phyloP scores from a whole-genome alignment of 1,139 yeast species.

The Pichia sp. region DNA sequence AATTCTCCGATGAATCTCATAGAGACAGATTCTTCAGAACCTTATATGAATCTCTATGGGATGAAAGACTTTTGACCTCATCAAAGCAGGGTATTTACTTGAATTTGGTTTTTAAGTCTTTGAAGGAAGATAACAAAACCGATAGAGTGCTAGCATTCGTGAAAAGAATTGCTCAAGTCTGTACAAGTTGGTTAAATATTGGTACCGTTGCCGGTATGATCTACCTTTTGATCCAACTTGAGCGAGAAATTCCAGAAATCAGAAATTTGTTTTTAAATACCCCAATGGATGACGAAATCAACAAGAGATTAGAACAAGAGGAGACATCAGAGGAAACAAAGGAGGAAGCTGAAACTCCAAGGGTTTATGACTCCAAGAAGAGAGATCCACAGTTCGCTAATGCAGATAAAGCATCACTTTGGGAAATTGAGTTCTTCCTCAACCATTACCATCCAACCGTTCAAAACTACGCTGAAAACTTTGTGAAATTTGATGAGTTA shows the following conservation, averaged over 20 bases:
- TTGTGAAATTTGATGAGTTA: conserved; percentile 35
- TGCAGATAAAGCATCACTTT: conserved; percentile 72
- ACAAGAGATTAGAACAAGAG: conserved; percentile 30
- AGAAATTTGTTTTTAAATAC: conserved; percentile 40
- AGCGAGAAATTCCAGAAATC: conserved; percentile 42
- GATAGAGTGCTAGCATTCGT: conserved; percentile 82
- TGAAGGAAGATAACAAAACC: conserved; percentile 60
- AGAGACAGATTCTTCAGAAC: conserved; percentile 81
- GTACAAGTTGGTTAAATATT: conserved; percentile 77
- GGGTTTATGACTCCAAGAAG: conserved; percentile 68
- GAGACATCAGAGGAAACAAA: conserved; percentile 17
- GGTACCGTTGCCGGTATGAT: conserved; percentile 93
- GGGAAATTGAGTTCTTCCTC: conserved; percentile 75
- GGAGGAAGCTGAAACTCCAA: conserved; percentile 12
- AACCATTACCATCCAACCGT: conserved; percentile 92
- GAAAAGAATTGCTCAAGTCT: conserved; percentile 81
- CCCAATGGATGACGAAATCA: conserved; percentile 37
- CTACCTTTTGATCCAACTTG: conserved; percentile 65
- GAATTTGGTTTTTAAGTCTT: conserved; percentile 76
- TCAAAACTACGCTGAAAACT: conserved; percentile 66
- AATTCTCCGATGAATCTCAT: conserved; percentile 27
- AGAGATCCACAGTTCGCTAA: conserved; percentile 88
- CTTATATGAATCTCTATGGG: conserved; percentile 82
- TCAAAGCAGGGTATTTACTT: conserved; percentile 71
- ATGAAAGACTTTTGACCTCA: conserved; percentile 72